A percentile compares a stretch with the other conserved stretches of the same genome.
These are phyloP conservation scores for Wickerhamomyces chambardii DNA, from an alignment of 805 yeast species.

Conservation along the genomic window DNA sequence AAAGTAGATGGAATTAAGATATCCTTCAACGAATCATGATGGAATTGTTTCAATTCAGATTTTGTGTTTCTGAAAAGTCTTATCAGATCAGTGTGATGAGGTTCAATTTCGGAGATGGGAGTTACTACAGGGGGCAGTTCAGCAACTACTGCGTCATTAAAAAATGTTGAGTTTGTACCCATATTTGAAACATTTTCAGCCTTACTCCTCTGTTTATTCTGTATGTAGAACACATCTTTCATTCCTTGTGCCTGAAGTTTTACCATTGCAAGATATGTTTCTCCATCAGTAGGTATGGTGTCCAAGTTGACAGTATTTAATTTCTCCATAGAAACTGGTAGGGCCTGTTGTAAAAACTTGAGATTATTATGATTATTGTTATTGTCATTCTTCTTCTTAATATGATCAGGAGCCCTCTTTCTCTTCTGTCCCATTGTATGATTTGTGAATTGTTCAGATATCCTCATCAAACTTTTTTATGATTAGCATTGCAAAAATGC, in stretches of 20 bases:
- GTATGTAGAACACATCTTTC: background rate
- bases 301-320: conserved; percentile 6
- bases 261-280: conserved; percentile 17
- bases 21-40: background rate
- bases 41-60: too few species aligned
- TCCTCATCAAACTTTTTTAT: too few species aligned
- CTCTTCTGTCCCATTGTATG: background rate
- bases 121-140: too few species aligned
- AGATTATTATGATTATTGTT: too few species aligned
- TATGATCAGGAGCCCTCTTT: background rate
- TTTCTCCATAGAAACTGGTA: conserved; percentile 12
- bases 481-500: too few species aligned
- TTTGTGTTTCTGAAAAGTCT: background rate
- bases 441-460: background rate
- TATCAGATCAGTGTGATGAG: background rate
- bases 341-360: conserved; percentile 4
- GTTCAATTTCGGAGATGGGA: too few species aligned
- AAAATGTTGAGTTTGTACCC: too few species aligned
- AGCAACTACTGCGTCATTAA: too few species aligned
- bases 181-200: too few species aligned
- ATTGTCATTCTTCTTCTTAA: background rate
- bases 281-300: conserved; percentile 15
- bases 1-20: conserved; percentile 10
- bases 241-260: conserved; percentile 4
- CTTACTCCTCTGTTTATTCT: too few species aligned